These are phyloP conservation scores for Phoenix roebelenii DNA, from an alignment of 176 grass and related monocot species.

Conservation along the genomic window DNA sequence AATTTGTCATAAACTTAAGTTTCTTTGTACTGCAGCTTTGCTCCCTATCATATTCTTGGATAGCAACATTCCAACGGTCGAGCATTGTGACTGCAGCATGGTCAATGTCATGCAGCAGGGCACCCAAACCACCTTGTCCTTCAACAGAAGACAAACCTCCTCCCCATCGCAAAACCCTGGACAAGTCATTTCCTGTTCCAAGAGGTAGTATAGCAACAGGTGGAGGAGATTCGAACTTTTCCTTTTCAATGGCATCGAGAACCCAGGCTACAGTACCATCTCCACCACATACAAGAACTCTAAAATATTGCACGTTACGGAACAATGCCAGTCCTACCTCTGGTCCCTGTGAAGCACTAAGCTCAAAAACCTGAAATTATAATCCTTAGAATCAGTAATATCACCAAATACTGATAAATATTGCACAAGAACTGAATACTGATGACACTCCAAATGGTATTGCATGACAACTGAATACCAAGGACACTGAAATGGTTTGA, in stretches of 20 bases:
- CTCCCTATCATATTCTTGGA: conserved; percentile 38
- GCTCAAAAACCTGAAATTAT: conserved; percentile 76
- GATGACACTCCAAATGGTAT: too few species aligned
- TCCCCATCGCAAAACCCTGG: conserved; percentile 69
- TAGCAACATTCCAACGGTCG: conserved; percentile 78
- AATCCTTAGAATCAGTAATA: neutral
- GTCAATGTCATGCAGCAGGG: conserved; percentile 69
- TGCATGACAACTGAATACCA: too few species aligned
- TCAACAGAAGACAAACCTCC: conserved; percentile 78
- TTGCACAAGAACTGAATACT: too few species aligned
- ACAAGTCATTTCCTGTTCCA: conserved; percentile 88
- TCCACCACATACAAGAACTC: conserved; percentile 90
- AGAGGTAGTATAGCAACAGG: conserved; percentile 91
- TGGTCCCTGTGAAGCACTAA: conserved; percentile 65
- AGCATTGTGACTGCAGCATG: conserved; percentile 69
- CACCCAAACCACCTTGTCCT: conserved; percentile 59
- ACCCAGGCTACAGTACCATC: conserved; percentile 92
- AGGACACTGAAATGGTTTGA: too few species aligned
- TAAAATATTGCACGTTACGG: conserved; percentile 57
- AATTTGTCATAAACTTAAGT: conserved; percentile 93
- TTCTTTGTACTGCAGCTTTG: conserved; percentile 40
- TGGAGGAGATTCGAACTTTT: conserved; percentile 83
- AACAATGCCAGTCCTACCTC: conserved; percentile 76
- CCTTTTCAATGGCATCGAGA: conserved; percentile 73
- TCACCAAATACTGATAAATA: too few species aligned